Base-by-base conservation (phyloP, 1,284 basidiomycete species). In the Cutaneotrichosporon arboriforme region DNA sequence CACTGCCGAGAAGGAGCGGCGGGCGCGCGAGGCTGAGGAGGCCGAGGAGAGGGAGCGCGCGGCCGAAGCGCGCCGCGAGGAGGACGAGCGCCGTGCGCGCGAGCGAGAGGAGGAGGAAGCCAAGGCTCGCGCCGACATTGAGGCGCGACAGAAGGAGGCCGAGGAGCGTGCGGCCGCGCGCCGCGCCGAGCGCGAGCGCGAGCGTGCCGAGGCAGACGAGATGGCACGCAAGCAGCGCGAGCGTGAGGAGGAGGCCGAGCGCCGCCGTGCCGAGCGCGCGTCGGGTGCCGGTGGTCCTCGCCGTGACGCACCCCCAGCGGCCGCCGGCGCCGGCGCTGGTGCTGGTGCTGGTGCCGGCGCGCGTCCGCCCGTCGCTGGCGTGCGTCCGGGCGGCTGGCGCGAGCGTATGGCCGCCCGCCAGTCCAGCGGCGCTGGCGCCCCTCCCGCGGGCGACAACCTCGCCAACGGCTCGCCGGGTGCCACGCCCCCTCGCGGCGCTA, bases 221-320 rank as follows among this genome's bases (percentile, higher is more conserved):
- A 72, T 79, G 36, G 82, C 81, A 3, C 80, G 80, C 18, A 74
- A 79, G 44, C 87, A 85, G 65, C 75, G 72, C n/a, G 81, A 85
- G 66, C 82, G 86, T 55, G 90, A 91, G 68, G 87, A 88, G 49
- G 90, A 91, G 65, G 88, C 88, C 0, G 80, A 83, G 64, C 80
- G 80, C 14, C 81, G 82, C 36, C 69, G 72, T 20, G 65, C 63
- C 9, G 73, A 72, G 56, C 61, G 69, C 33, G 23, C 59, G 13
- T 60, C 60, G n/a, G 64, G 58, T 40, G 65, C 63, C 13, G 64
- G 60, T 20, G 46, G n/a, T n/a, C n/a, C 52, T 46, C 52, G 59
- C 40, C 62, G 49, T 39, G 60, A 62, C 34, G 45, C 55, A 14
- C 37, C 67, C 66, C 35, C 62, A 61, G 52, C 68, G 66, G 26